Evolutionary conservation across 2,329 filamentous ascomycete genomes (phyloP).

Genomic region (Eutypella sp.): DNA sequence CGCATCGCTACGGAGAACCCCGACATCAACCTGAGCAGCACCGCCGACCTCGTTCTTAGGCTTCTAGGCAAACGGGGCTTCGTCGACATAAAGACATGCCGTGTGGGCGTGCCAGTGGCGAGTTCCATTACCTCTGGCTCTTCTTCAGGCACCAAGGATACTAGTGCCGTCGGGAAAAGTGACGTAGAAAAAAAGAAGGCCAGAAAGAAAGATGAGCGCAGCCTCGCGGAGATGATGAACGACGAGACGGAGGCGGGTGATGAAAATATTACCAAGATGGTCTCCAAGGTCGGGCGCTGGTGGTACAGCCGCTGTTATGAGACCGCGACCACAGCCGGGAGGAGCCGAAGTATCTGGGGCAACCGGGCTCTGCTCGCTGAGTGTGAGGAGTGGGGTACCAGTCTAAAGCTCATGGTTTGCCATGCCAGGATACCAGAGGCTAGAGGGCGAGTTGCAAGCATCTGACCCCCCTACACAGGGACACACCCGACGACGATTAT

Average conservation of each 20-base stretch:
- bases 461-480: conserved; percentile 27
- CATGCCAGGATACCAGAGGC: conserved; percentile 75
- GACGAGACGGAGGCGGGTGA: conserved; percentile 68
- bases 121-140: conserved; percentile 36
- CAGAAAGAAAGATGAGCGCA: conserved; percentile 45
- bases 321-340: conserved; percentile 51
- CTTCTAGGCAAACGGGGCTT: conserved; percentile 67
- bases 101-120: conserved; percentile 72
- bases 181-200: conserved; percentile 22
- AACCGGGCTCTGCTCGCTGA: conserved; percentile 72
- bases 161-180: too few species aligned
- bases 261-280: conserved; percentile 85
- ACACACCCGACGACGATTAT: neutral
- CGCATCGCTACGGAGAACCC: conserved; percentile 57
- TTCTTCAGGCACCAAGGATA: too few species aligned
- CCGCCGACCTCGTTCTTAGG: conserved; percentile 58
- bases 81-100: conserved; percentile 66
- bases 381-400: conserved; percentile 81
- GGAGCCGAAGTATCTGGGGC: conserved; percentile 66
- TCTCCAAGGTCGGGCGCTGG: conserved; percentile 87
- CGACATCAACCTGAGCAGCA: conserved; percentile 55
- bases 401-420: conserved; percentile 85
- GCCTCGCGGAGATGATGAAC: conserved; percentile 67
- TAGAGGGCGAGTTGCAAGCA: conserved; percentile 41
- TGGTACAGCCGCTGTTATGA: conserved; percentile 97